Evolutionary conservation across 2,329 filamentous ascomycete genomes (phyloP), one percentile per base, ranked within the genome.

Genomic region (Aspergillus fijiensis): DNA sequence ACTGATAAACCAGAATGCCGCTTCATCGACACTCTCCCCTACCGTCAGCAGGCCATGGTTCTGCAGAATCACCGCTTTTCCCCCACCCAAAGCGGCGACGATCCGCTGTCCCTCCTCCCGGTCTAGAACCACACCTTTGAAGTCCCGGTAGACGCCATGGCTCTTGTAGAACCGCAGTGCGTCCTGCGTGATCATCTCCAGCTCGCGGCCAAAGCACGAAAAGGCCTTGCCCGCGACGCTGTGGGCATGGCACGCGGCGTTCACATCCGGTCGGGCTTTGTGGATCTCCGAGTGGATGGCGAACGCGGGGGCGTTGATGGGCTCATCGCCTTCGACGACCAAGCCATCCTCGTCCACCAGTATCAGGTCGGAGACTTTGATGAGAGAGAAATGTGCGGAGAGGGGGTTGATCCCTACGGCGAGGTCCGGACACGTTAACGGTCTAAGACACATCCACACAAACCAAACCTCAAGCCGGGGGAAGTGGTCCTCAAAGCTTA

Each of bases 41-140:
- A 90, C 88, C 0, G 87, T 90, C 53, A 92, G 74, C 33, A 92
- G 76, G 0, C 89, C 89, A 74, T 92, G 89, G 71, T 91, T 92
- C 63, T 87, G 79, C 51, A 91, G 76, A 51, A 91, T 86, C 65
- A 86, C 81, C 1, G 82, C 87, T 71, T 84, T 85, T 16, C 82
- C 89, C 1, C 79, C 73, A 0, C 88, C 88, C 1, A 92, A 77
- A 0, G 87, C 83, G 10, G 77, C 77, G 1, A 88, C 88, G 62
- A 92, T 85, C 50, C 82, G 79, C 66, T 82, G 76, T 0, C 88
- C 88, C 71, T 92, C 89, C 59, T 84, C 84, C 23, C 79, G 80
- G 2, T 78, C 81, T 42, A 89, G 80, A 0, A 89, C 87, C 5
- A 64, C 57, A 0, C 64, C 63, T 5, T 59, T 59, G 16, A 63